Conservation (phyloP, 768 basidiomycete species). For the Lentinula sp. region DNA sequence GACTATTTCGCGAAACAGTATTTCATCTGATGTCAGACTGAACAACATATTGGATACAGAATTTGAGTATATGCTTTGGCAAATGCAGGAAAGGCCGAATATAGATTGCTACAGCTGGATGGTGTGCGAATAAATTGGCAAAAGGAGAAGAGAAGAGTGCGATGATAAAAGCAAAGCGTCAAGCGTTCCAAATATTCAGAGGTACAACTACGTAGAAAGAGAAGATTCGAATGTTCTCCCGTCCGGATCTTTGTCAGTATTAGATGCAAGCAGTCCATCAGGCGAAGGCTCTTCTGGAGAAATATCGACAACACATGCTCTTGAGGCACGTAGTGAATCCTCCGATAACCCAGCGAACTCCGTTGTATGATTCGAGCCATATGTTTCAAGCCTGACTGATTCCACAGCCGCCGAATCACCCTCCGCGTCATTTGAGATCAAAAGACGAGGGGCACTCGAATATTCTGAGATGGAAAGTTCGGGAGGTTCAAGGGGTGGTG, state of each 20-base stretch:
- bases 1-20: too few species aligned
- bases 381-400: conserved; percentile 1
- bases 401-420: neutral
- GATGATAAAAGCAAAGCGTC: neutral
- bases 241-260: neutral
- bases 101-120: neutral
- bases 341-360: neutral
- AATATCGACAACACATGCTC: neutral
- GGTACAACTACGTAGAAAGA: neutral
- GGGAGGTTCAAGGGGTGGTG: conserved; percentile 21
- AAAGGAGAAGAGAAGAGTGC: neutral
- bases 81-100: neutral
- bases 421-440: conserved; percentile 10
- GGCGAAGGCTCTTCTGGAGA: neutral
- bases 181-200: neutral
- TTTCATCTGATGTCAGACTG: too few species aligned
- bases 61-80: neutral
- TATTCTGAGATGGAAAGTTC: conserved; percentile 4
- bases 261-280: neutral
- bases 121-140: neutral
- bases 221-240: neutral
- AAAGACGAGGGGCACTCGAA: conserved; percentile 44
- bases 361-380: neutral
- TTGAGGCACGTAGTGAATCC: neutral
- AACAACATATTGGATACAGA: neutral